Evolutionary conservation across 148 eudicot species (phyloP), one percentile per base, ranked within the genome.

Genomic region (Polygonum maritimum): DNA sequence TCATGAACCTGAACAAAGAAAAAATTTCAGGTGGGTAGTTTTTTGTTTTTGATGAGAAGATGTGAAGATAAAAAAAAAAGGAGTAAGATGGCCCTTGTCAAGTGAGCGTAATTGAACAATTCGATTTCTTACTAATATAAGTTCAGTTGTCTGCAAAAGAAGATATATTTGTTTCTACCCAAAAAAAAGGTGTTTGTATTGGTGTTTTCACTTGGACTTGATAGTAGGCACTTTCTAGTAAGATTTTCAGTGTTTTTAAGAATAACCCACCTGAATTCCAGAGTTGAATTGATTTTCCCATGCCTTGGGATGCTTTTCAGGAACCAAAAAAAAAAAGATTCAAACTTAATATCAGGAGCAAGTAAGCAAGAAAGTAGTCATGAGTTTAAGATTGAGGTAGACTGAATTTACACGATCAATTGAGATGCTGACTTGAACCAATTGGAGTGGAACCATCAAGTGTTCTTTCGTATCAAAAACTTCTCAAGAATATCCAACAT

Each of bases 261-360:
- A 6, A 26, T 26, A 62, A 62, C 69, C 69, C 69, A 62, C 69
- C 69, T 62, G 40, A 62, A 62, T 62, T 15, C 69, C 69, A 33
- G 97, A 95, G 79, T 91, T 97, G 79, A 95, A 95, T 82, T 95
- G 97, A 48, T 94, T 97, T 78, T 95, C 96, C 99, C 99, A 95
- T 76, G 99, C 92, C 84, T 97, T 90, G 67, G 99, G 99, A 52
- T 92, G 91, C 99, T 95, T 33, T 31, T 62, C 62, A 62, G 6
- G 14, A 12, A 33, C n/a, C n/a, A n/a, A n/a, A n/a, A n/a, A n/a
- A n/a, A n/a, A 2, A 62, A 33, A 26, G 40, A 26, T 33, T 62
- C 35, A 3, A 62, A 62, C 15, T 62, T 62, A 0, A 62, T 5
- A 62, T 62, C 18, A 62, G 36, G 6, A 62, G 39, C 91, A 15